Base-by-base conservation (phyloP, 73 alveolate genomes). In the Tetrahymena malaccensis region DNA sequence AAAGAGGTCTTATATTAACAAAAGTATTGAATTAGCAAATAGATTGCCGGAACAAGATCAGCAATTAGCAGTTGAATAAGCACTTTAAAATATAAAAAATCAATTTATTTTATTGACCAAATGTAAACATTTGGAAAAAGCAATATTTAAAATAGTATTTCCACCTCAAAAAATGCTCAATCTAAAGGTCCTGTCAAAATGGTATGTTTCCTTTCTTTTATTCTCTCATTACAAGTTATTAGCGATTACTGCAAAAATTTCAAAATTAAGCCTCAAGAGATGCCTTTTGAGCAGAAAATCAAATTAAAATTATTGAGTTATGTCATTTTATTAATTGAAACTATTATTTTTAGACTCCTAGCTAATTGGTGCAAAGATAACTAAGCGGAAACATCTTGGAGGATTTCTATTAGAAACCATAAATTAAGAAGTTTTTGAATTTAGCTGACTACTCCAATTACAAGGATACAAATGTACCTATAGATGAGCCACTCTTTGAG, bases 401-500 rank as follows among this genome's bases (percentile, higher is more conserved):
- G 50, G 99, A 98, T 93, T 94, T 96, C 94, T 97, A 97, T 95
- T 98, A 98, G 35, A 99, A 98, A 96, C 99, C 99, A 40, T 97
- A 98, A 95, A 99, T 99, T 94, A 98, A 98, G 95, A 98, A 99
- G 98, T 98, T 98, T 97, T 96, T 98, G 97, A 99, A 99, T 97
- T 97, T 99, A 56, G 99, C 99, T 13, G 99, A 99, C 94, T 97
- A 96, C 97, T 98, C 99, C 94, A 97, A 96, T 43, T 98, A 99
- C 97, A 97, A 99, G 85, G 99, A 98, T 55, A 98, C 99, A 89
- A 97, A 98, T 27, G 99, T 99, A 84, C 97, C 99, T 58, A 99
- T 99, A 35, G 99, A 99, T 93, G 99, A 99, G 96, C 99, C 99
- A 17, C 97, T 99, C 37, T 99, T 99, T 96, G 98, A 98, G 94